A percentile compares a stretch with the other conserved stretches of the same genome.
These are phyloP conservation scores for Suhomyces xylopsoci DNA, from an alignment of 805 yeast species.

Conservation along the genomic window DNA sequence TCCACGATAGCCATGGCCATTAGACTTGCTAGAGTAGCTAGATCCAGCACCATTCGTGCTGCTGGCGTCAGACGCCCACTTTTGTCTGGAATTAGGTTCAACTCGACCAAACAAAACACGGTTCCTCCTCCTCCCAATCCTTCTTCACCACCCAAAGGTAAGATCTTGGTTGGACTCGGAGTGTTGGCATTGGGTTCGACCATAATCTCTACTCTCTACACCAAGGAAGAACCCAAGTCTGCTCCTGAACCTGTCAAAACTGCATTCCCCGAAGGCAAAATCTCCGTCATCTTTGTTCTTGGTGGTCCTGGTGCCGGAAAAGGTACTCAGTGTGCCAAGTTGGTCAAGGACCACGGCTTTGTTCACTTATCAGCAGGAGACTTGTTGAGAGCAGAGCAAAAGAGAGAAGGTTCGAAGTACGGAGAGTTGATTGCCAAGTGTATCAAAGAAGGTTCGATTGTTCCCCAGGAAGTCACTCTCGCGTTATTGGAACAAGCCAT, in stretches of 20 bases:
- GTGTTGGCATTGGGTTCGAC: slow-evolving; percentile 53
- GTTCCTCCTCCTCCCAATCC: slow-evolving; percentile 14
- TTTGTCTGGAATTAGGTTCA: slow-evolving; percentile 6
- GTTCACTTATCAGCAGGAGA: slow-evolving; percentile 97
- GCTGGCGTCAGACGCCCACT: neutral
- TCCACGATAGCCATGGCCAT: neutral
- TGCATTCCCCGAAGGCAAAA: slow-evolving; percentile 62
- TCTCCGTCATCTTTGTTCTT: slow-evolving; percentile 81
- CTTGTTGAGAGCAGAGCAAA: slow-evolving; percentile 87
- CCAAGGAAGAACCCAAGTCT: slow-evolving; percentile 42
- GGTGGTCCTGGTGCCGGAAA: slow-evolving; percentile 99
- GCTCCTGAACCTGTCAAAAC: slow-evolving; percentile 39
- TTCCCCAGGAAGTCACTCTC: slow-evolving; percentile 89
- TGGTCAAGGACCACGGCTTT: slow-evolving; percentile 77
- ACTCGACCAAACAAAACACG: slow-evolving; percentile 11
- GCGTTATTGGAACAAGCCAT: slow-evolving; percentile 82
- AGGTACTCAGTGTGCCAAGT: slow-evolving; percentile 90
- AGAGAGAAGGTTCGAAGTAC: slow-evolving; percentile 72
- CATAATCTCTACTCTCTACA: slow-evolving; percentile 38
- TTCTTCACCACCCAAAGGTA: slow-evolving; percentile 17
- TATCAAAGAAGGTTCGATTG: slow-evolving; percentile 86
- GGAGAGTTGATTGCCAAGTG: slow-evolving; percentile 83
- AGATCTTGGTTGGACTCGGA: slow-evolving; percentile 30
- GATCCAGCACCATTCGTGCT: neutral
- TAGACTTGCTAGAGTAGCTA: neutral